phyloP scores from a whole-genome alignment of 495 filamentous ascomycete species.

The Aspergillus leporis region DNA sequence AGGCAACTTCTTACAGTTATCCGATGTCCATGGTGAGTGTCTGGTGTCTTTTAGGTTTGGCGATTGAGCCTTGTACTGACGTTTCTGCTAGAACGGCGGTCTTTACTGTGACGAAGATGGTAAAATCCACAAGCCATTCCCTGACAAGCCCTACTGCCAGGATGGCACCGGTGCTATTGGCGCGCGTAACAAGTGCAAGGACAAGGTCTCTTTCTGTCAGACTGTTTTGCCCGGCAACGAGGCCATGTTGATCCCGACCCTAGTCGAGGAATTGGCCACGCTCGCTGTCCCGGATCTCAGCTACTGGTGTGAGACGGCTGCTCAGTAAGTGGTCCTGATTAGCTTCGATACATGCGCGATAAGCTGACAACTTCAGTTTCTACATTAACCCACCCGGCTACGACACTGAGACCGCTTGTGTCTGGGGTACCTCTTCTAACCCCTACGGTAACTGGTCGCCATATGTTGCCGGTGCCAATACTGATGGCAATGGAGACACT shows the following conservation, averaged over 20 bases:
- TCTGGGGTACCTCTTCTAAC: constrained; percentile 67
- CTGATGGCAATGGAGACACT: constrained; percentile 61
- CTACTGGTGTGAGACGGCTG: constrained; percentile 74
- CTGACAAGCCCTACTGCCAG: constrained; percentile 67
- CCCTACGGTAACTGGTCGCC: constrained; percentile 79
- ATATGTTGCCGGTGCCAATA: constrained; percentile 78
- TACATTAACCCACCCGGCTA: constrained; percentile 80
- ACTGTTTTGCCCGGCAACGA: constrained; percentile 86
- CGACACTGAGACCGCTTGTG: constrained; percentile 57
- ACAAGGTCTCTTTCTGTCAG: constrained; percentile 73
- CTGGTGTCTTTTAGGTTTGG: background rate
- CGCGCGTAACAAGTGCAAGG: constrained; percentile 62
- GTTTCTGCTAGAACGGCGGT: constrained; percentile 63
- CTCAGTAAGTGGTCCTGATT: constrained; percentile 58
- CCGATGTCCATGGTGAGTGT: constrained; percentile 72
- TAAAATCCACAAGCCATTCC: constrained; percentile 70
- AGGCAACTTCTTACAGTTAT: constrained; percentile 65
- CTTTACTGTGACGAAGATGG: constrained; percentile 72
- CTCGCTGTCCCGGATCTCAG: constrained; percentile 69
- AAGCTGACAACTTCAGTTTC: constrained; percentile 49
- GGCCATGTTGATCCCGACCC: constrained; percentile 81
- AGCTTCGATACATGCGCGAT: background rate
- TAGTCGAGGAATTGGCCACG: constrained; percentile 52
- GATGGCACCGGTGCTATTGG: constrained; percentile 66
- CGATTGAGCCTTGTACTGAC: background rate